Evolutionary conservation across 768 basidiomycete species (phyloP), one percentile per base, ranked within the genome.

Genomic region (Tricholoma bakamatsutake): DNA sequence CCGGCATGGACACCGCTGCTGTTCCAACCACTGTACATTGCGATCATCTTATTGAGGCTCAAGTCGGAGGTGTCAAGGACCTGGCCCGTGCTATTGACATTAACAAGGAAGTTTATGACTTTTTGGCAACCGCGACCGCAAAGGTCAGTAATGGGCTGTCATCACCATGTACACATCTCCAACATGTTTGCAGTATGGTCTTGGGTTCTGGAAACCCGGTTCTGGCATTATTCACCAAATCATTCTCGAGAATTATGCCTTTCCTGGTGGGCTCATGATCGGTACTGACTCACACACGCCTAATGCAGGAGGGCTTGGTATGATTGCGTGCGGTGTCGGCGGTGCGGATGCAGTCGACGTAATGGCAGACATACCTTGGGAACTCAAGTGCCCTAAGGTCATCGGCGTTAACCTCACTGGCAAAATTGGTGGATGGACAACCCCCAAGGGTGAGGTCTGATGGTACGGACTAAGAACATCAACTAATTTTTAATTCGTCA

Each of bases 161-260:
- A 47, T 18, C 15, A 35, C 15, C 12, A 30, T 21, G 46, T 21
- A 10, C 18, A 18, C n/a, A 46, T 27, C 43, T 40, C 21, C 48
- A 53, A 3, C 31, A 18, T 8, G 24, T 5, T 28, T 45, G 1
- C 55, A 93, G 88, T 99, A 98, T 72, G 95, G 95, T 70, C 93
- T 98, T 64, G 96, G 96, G 59, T 99, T 99, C 82, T 99, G 96
- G 96, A 93, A 88, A 76, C 95, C 96, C 47, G 96, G 97, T 64
- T 95, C 93, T 65, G 96, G 96, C 76, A 99, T 99, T 72, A 98
- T 99, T 62, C 93, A 95, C 74, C 94, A 98, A 77, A 98, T 98
- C 68, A 93, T 99, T 69, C 82, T 98, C 66, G 96, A 99, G 74
- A 98, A 98, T 80, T 98, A 99, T 71, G 97, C 95, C 3, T 95